Evolutionary conservation across 495 filamentous ascomycete species (phyloP), one percentile per base, ranked within the genome.

Genomic region (Aspergillus cristatus): DNA sequence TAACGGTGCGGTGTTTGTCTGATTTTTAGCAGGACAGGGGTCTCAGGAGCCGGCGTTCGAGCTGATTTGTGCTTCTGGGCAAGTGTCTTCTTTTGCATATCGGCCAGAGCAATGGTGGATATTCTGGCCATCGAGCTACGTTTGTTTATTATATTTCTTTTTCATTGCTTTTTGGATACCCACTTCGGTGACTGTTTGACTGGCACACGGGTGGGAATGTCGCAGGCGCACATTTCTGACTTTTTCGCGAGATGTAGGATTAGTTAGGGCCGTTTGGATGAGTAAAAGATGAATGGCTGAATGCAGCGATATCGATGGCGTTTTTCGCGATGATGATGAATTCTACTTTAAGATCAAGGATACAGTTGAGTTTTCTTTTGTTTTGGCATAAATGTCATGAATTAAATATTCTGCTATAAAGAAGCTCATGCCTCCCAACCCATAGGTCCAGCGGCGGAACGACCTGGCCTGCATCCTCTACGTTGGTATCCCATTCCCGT

Each of bases 391-490:
- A 18, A 18, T 14, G 33, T 69, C 47, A 81, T 36, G 76, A 81
- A 56, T 98, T 97, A 50, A 98, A 98, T 35, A 98, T 97, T 55
- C 91, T 78, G 45, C 85, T 93, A 63, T 98, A 98, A 28, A 98
- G 60, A 55, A 94, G 57, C 69, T 98, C 91, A 63, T 98, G 91
- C 55, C 91, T 76, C 8, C 93, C 91, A 40, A 93, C 69, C 86
- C 90, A 98, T 31, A 98, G 53, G 72, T 98, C 91, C 68, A 96
- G 74, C 13, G 81, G 76, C 6, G 89, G 87, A 28, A 90, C 82
- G 17, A 69, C 73, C 67, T 96, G 88, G n/a, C 82, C 90, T 1
- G 88, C 90, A 52, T 84, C 71, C 43, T 88, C 84, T 3, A 85
- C 69, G n/a, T 53, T 39, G 2, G 60, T 68, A 14, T 68, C 37